These are phyloP conservation scores for Ganoderma multipileum DNA, from an alignment of 1,284 basidiomycete species.

Conservation along the genomic window DNA sequence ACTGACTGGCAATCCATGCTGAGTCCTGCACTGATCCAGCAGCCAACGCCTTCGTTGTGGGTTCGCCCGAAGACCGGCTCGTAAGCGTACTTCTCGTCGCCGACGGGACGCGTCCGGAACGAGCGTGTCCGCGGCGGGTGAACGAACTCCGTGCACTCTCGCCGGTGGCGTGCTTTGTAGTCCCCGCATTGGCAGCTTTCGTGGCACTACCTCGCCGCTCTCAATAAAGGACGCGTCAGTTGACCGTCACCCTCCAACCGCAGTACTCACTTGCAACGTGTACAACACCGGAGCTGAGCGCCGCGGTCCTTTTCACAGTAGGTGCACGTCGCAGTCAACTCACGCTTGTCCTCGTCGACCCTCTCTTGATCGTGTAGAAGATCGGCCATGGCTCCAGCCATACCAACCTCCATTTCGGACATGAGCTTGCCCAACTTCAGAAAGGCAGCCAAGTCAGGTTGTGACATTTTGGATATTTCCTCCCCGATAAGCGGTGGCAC, in stretches of 20 bases:
- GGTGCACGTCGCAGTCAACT: not conserved
- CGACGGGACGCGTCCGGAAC: constrained; percentile 14
- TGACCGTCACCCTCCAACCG: no score
- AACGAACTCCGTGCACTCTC: constrained; percentile 22
- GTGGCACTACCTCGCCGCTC: constrained; percentile 24
- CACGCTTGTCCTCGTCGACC: not conserved
- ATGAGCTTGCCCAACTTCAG: not conserved
- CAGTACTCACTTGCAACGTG: not conserved
- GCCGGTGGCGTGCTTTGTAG: constrained; percentile 23
- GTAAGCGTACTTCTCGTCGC: constrained; percentile 7
- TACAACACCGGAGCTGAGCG: not conserved
- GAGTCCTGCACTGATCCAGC: constrained; percentile 17
- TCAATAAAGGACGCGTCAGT: no score
- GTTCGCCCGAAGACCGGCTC: constrained; percentile 19
- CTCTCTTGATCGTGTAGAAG: not conserved
- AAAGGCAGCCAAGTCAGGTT: not conserved
- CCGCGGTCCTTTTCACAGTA: not conserved
- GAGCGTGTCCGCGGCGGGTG: constrained; percentile 18
- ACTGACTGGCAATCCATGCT: constrained; percentile 19
- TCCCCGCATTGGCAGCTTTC: constrained; percentile 19
- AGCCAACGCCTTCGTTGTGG: constrained; percentile 22
- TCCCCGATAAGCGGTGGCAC: no score
- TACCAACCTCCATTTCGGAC: not conserved
- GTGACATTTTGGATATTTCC: not conserved
- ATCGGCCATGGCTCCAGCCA: not conserved